Evolutionary conservation across 257 asterid species (phyloP), one percentile per base, ranked within the genome.

Genomic region (Ilex asprella): DNA sequence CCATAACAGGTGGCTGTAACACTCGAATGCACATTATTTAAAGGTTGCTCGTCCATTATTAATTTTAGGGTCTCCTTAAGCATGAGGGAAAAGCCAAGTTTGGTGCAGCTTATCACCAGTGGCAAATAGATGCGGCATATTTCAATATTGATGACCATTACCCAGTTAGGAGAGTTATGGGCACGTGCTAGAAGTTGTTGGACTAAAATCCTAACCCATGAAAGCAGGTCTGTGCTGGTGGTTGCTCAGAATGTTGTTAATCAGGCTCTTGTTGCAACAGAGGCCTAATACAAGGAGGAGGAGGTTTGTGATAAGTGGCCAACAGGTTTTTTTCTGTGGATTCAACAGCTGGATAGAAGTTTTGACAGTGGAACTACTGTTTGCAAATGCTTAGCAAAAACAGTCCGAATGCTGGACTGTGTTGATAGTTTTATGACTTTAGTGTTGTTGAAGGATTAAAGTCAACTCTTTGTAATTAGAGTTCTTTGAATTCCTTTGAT

Each of bases 211-310:
- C 82, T 92, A 56, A 68, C 82, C 13, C 87, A 84, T 65, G 93
- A 88, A 74, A 82, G 90, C 84, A 80, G 67, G 78, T 88, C 97
- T 10, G 62, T 82, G 60, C 87, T 92, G 7, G 93, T 92, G 31
- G 98, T 89, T 67, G 98, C 97, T 76, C 98, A 92, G 63, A 89
- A 89, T 85, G 98, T 95, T 54, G 97, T 89, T 71, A 88, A 92
- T 72, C 97, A 92, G 76, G 98, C 98, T 66, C 95, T 92, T 67
- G 86, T 92, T 63, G 97, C 98, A 75, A 88, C 97, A 31, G 95
- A n/a, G n/a, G n/a, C n/a, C n/a, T n/a, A n/a, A n/a, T n/a, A n/a
- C n/a, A n/a, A n/a, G n/a, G n/a, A n/a, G n/a, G n/a, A n/a, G n/a
- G n/a, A n/a, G n/a, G n/a, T n/a, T n/a, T n/a, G n/a, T n/a, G n/a